phyloP scores from a whole-genome alignment of 306 rosid genomes.

The Quercus cerris region DNA sequence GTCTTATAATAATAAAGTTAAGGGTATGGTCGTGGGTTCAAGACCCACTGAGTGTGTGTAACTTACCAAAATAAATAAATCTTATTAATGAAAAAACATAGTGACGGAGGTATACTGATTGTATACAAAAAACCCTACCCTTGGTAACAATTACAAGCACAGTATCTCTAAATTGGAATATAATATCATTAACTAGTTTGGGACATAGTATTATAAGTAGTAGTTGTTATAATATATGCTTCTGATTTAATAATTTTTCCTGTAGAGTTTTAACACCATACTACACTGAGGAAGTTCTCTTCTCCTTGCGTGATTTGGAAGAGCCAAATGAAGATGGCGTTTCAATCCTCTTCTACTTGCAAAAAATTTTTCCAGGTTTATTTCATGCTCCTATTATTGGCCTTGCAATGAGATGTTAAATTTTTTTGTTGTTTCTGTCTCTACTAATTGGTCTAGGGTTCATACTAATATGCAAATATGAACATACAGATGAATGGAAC shows the following conservation, averaged over 20 bases:
- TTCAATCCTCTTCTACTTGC: conserved; percentile 88
- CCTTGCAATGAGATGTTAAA: not conserved
- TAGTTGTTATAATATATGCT: not conserved
- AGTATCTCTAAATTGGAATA: not conserved
- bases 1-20: no score
- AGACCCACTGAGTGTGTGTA: no score
- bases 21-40: no score
- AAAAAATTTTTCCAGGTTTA: conserved; percentile 92
- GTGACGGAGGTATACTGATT: no score
- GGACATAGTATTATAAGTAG: not conserved
- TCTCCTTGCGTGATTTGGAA: conserved; percentile 72
- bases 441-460: not conserved
- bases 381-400: conserved; percentile 6
- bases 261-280: conserved; percentile 92
- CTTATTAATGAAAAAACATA: no score
- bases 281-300: conserved; percentile 92
- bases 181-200: not conserved
- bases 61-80: no score
- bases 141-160: no score
- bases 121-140: no score
- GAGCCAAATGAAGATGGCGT: conserved; percentile 89
- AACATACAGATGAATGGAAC: conserved; percentile 82
- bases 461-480: conserved; percentile 7
- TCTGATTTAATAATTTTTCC: conserved; percentile 10
- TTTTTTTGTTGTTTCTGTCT: not conserved